These are phyloP conservation scores for Piromyces finnis DNA, from an alignment of 192 early-diverging fungal genomes.

Conservation along the genomic window DNA sequence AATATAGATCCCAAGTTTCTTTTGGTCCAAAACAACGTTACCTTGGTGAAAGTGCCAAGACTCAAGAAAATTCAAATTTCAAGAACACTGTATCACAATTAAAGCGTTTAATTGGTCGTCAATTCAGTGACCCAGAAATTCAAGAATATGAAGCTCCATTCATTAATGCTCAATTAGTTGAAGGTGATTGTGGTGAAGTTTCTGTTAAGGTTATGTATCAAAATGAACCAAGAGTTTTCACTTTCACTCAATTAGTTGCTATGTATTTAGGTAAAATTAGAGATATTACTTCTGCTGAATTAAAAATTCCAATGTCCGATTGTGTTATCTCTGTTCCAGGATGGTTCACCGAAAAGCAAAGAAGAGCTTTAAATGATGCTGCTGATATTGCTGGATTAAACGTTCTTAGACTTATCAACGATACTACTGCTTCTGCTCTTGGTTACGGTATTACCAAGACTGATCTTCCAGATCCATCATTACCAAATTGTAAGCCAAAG, in stretches of 20 bases:
- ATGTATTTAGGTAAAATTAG: slow-evolving; percentile 91
- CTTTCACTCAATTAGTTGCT: slow-evolving; percentile 70
- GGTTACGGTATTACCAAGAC: slow-evolving; percentile 97
- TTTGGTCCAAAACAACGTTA: slow-evolving; percentile 90
- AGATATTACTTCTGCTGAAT: slow-evolving; percentile 67
- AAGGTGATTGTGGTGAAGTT: slow-evolving; percentile 56
- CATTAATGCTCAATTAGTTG: slow-evolving; percentile 63
- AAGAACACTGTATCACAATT: slow-evolving; percentile 81
- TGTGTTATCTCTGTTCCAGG: slow-evolving; percentile 82
- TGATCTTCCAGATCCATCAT: slow-evolving; percentile 68
- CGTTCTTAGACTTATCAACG: slow-evolving; percentile 80
- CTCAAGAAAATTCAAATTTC: slow-evolving; percentile 83
- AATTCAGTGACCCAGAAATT: slow-evolving; percentile 68
- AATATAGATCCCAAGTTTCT: slow-evolving; percentile 62
- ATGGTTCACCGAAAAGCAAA: slow-evolving; percentile 90
- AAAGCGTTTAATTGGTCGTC: slow-evolving; percentile 82
- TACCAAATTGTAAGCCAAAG: slow-evolving; percentile 54
- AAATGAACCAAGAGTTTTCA: slow-evolving; percentile 56
- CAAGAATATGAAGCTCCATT: slow-evolving; percentile 62
- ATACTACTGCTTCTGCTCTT: slow-evolving; percentile 77
- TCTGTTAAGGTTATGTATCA: slow-evolving; percentile 73
- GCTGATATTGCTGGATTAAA: slow-evolving; percentile 76
- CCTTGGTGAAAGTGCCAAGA: slow-evolving; percentile 89
- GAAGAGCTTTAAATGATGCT: slow-evolving; percentile 72
- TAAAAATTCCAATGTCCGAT: slow-evolving; percentile 72